Base-by-base conservation (phyloP, 352 stramenopile species). In the Phytophthora pinifolia region DNA sequence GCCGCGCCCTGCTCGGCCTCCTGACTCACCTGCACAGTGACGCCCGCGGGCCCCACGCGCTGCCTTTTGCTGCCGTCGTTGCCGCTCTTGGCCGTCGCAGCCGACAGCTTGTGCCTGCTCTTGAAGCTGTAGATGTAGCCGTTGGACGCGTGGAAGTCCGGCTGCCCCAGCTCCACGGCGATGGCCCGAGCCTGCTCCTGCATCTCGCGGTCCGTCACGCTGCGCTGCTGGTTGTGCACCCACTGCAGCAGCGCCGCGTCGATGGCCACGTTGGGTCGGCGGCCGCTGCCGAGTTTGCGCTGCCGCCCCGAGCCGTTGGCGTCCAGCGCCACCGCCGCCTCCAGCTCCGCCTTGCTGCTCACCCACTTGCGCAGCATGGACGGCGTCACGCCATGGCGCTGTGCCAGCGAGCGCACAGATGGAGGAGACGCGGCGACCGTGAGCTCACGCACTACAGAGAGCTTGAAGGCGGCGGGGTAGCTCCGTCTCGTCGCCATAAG, bases 91-190 rank as follows among this genome's bases (percentile, higher is more conserved):
- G 37, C 6, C 14, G 46, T n/a, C 9, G 32, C 10, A 6, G 25
- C 22, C 25, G 43, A 46, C 18, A 72, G 49, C 32, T 54, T 59
- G 33, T 68, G 60, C 6, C 63, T 27, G 31, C 33, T 38, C 52
- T 72, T 72, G 31, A 72, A 72, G 43, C 59, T 65, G 59, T 48
- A 59, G 31, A 72, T 59, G 59, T 65, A 72, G 32, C 63, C 63
- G 37, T 72, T 72, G 10, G 56, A 67, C 6, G 63, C 63, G 15
- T 61, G 47, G 53, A 72, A 72, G 38, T 53, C 35, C 29, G 10
- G 7, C 17, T 68, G 18, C 2, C 63, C 63, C 4, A 46, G 63
- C 18, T 54, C 39, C 27, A 31, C 9, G 6, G 63, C 63, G 13
- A 72, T 56, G 17, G 25, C 48, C 9, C 51, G 41, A 12, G 63